Conservation (phyloP, 2,329 filamentous ascomycete genomes). For the Phyllosticta citrichinensis region DNA sequence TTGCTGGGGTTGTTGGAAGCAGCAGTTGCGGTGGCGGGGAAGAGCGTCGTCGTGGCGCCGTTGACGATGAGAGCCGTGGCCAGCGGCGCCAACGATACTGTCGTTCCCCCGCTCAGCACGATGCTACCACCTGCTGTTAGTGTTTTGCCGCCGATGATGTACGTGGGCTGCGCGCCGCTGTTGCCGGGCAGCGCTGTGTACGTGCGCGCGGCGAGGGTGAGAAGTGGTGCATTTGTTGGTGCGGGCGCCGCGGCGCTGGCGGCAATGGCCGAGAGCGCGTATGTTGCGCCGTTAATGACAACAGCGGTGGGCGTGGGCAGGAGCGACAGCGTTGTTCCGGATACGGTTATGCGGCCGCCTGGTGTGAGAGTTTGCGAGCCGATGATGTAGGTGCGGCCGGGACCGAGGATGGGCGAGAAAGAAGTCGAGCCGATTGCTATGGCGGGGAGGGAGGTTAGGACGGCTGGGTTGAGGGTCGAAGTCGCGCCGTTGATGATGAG, state of each 20-base stretch:
- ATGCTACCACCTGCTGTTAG: conserved; percentile 31
- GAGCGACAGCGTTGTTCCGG: conserved; percentile 25
- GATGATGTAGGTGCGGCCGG: conserved; percentile 23
- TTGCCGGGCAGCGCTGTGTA: conserved; percentile 21
- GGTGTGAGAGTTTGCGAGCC: conserved; percentile 29
- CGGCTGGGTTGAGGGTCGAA: not conserved
- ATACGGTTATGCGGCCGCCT: conserved; percentile 24
- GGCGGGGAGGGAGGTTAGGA: conserved; percentile 20
- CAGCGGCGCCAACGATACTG: conserved; percentile 20
- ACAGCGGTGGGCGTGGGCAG: conserved; percentile 20
- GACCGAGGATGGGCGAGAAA: conserved; percentile 1
- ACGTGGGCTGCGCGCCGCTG: conserved; percentile 15
- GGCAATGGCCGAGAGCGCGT: not conserved
- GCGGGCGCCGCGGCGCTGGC: conserved; percentile 20
- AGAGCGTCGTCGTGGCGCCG: conserved; percentile 10
- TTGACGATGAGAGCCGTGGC: conserved; percentile 8
- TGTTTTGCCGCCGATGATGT: conserved; percentile 26
- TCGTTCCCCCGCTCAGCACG: conserved; percentile 16
- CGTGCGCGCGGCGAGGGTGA: conserved; percentile 21
- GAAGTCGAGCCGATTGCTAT: conserved; percentile 25
- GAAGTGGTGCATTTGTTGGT: conserved; percentile 18
- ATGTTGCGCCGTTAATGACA: conserved; percentile 24
- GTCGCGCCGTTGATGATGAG: conserved; percentile 25
- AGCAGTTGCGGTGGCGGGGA: conserved; percentile 7
- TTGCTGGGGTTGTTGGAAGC: not conserved